phyloP scores from a whole-genome alignment of 768 basidiomycete genomes.

The Phylloporus rhodoxanthus region DNA sequence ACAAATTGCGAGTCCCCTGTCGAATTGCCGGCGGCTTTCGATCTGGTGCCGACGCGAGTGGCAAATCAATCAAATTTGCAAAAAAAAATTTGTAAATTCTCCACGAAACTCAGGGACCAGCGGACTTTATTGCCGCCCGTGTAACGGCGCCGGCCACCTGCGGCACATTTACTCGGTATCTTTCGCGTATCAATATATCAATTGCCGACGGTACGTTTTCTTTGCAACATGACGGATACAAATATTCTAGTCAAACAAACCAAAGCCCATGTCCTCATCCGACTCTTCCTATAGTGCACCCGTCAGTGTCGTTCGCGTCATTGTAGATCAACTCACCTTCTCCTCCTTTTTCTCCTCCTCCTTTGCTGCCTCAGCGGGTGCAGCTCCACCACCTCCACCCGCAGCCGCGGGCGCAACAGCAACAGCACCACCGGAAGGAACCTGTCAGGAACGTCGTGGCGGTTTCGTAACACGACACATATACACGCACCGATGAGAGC shows the following conservation, averaged over 20 bases:
- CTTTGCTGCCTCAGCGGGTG: conserved; percentile 56
- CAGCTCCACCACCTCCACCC: conserved; percentile 42
- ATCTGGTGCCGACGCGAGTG: conserved; percentile 24
- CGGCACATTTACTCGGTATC: conserved; percentile 16
- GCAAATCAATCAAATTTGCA: conserved; percentile 13
- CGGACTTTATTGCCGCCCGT: conserved; percentile 2
- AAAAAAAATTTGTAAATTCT: conserved; percentile 8
- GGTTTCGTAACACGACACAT: not conserved
- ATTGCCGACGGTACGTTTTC: conserved; percentile 27
- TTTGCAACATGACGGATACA: too few species aligned
- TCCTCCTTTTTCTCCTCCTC: conserved; percentile 87
- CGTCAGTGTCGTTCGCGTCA: not conserved
- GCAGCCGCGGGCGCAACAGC: conserved; percentile 46
- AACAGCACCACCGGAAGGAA: conserved; percentile 84
- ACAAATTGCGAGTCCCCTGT: conserved; percentile 15
- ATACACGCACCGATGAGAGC: conserved; percentile 77
- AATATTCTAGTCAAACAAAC: conserved; percentile 81
- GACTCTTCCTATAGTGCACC: conserved; percentile 66
- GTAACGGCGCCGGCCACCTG: not conserved
- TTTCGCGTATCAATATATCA: conserved; percentile 5
- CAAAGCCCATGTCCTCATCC: conserved; percentile 99
- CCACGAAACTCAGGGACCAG: conserved; percentile 1
- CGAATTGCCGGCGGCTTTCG: conserved; percentile 33
- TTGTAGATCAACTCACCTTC: conserved; percentile 47
- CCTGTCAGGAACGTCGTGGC: conserved; percentile 34